Base-by-base conservation (phyloP, 768 basidiomycete genomes). In the Boletus rubroflammeus region DNA sequence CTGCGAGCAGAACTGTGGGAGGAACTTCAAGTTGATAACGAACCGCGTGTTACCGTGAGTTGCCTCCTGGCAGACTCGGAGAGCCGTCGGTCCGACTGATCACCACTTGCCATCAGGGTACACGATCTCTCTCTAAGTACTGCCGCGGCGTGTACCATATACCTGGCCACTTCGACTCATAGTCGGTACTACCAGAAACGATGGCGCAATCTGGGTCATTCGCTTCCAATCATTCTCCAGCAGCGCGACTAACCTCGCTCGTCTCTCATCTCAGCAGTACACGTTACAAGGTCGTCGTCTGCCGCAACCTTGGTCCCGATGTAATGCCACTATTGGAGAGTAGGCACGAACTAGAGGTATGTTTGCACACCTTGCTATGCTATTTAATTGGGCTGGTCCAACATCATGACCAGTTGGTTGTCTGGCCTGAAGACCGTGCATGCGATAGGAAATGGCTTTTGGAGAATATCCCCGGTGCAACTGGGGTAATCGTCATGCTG, bases 371-470 rank as follows among this genome's bases (percentile, higher is more conserved):
- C 26, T 48, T 21, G 26, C 13, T 15, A 14, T 50, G 10, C n/a
- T 38, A 42, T 29, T 48, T n/a, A 8, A 46, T 44, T 13, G 34
- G 44, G 32, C 34, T 26, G 17, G 23, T 34, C 32, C 3, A 26
- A 46, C 42, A 15, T 3, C 6, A n/a, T 17, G 41, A 17, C 31
- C 51, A 86, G 74, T 64, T 84, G 32, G 70, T 81, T 6, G 42
- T 70, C 5, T 82, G 81, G 80, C 72, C 74, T 1, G 70, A 87
- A 55, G 81, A 90, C 60, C 60, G 75, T 6, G 63, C 72, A 2
- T 87, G 82, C 53, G 79, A 82, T 36, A 75, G 84, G 15, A 61
- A 76, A 21, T 96, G 92, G 93, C 70, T 95, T 4, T 70, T 93
- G 21, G 76, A 87, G 50, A 87, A 93, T 56, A 74, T 84, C 6